Conservation (phyloP, 495 filamentous ascomycete genomes). For the Talaromyces nanjingensis region DNA sequence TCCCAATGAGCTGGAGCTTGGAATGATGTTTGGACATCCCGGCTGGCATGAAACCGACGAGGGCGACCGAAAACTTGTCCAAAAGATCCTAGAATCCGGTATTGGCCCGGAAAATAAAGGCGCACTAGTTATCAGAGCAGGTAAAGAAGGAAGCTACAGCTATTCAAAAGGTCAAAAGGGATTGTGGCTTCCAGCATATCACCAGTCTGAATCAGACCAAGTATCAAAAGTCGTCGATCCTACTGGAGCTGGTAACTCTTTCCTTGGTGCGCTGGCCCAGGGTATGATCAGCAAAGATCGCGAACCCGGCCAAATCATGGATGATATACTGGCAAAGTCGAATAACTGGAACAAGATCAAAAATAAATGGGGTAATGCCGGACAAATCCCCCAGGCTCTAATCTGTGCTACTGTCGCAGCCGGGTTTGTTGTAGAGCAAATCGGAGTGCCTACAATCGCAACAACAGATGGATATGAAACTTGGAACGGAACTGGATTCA, state of each 20-base stretch:
- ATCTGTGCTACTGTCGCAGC: constrained; percentile 78
- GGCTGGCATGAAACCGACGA: constrained; percentile 42
- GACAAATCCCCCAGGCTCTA: constrained; percentile 59
- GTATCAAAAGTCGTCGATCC: constrained; percentile 68
- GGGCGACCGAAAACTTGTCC: constrained; percentile 43
- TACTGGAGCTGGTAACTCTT: constrained; percentile 93
- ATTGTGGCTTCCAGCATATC: constrained; percentile 51
- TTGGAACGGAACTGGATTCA: constrained; percentile 67
- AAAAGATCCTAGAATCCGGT: constrained; percentile 49
- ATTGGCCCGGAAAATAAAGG: constrained; percentile 40
- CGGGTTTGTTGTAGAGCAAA: constrained; percentile 90
- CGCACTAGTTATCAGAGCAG: constrained; percentile 46
- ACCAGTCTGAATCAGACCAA: constrained; percentile 27
- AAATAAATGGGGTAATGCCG: constrained; percentile 21
- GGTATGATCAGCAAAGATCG: constrained; percentile 56
- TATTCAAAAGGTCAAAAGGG: constrained; percentile 25
- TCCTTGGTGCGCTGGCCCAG: constrained; percentile 76
- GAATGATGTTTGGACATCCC: constrained; percentile 63
- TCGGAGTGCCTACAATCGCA: constrained; percentile 66
- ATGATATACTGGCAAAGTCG: constrained; percentile 26
- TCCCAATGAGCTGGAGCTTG: constrained; percentile 83
- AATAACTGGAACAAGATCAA: constrained; percentile 24
- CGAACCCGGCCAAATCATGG: constrained; percentile 27
- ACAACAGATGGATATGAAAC: constrained; percentile 52
- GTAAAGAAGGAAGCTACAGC: constrained; percentile 54